Base-by-base conservation (phyloP, 176 grass and related monocot species). In the Puccinellia tenuiflora region DNA sequence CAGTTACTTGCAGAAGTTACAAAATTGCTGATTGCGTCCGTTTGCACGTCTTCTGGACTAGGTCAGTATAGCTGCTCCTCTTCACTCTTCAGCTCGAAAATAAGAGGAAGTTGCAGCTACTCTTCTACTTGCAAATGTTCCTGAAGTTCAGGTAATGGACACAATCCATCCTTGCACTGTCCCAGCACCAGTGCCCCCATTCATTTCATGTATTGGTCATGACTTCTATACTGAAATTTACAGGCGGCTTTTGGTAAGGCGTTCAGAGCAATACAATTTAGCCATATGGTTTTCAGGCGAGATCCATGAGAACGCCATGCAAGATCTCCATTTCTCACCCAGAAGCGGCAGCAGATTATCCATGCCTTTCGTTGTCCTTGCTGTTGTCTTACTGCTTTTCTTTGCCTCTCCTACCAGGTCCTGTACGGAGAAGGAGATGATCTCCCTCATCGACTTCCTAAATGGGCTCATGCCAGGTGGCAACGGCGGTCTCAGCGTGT, bases 341-440 rank as follows among this genome's bases (percentile, higher is more conserved):
- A 76, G 65, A 59, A 82, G n/a, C 16, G 77, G 9, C 21, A 54
- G 10, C 43, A 50, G 20, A 35, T 33, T 64, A 72, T 28, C 61
- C 7, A 5, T 45, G 25, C 22, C 76, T 68, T 84, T 18, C 39
- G 40, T 90, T 35, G 22, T 28, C 5, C 30, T 85, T 55, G 61
- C 62, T 76, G 37, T 75, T 68, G 1, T 79, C 40, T 6, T 76
- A 4, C 62, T 91, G 31, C 67, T 89, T 71, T 76, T 43, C 20
- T 78, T 50, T 0, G 72, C 20, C 6, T 77, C 79, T 30, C 45
- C 33, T 2, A 39, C 26, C 24, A 80, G 37, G 56, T 85, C 87
- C 47, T 94, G 92, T 43, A 90, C 87, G 1, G 77, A 87, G 62
- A 54, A 88, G 81, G 92, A 94, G 43, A 83, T 40, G 63, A 83